Evolutionary conservation across 2,329 filamentous ascomycete genomes (phyloP), one percentile per base, ranked within the genome.

Genomic region (Raffaelea ambrosiae): DNA sequence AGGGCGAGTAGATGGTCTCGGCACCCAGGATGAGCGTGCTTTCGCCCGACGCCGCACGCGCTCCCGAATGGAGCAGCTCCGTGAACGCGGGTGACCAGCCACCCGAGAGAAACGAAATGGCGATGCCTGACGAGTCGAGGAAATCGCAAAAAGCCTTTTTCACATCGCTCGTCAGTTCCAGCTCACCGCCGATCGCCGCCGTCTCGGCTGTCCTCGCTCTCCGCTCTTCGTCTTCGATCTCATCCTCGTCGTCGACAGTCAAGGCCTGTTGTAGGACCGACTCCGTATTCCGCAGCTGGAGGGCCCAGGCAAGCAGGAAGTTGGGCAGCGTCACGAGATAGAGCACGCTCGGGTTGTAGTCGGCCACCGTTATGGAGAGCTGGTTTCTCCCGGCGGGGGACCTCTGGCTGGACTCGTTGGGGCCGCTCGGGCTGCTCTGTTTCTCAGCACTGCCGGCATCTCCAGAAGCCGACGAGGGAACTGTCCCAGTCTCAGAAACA

Each of bases 1-100:
- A 80, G 0, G 85, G 86, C 3, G 83, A 88, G 65, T 93, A 93
- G 40, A 93, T 91, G 0, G 87, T 93, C 64, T 93, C 87, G 1
- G 86, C 84, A 1, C 83, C 87, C 2, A 93, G 66, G 5, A 90
- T 67, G 3, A 86, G 64, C 14, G 72, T 74, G 35, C 35, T 38
- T 5, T n/a, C 18, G 16, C 18, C 35, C 14, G 35, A 38, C 7
- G 35, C 26, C 26, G 7, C 26, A 29, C 26, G 7, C 55, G 50
- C 36, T 58, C 43, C 26, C 56, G 45, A 49, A 55, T 73, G 73
- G 8, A 89, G 63, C 1, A 88, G 65, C 2, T 73, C 61, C 4
- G 86, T 71, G 50, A 91, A 82, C 43, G 73, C 73, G 0, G 73
- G 66, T 0, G 79, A 81, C 87, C 87, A 93, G 1, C 79, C 84